Evolutionary conservation across 257 asterid species (phyloP), one percentile per base, ranked within the genome.

Genomic region (Eucommia ulmoides): DNA sequence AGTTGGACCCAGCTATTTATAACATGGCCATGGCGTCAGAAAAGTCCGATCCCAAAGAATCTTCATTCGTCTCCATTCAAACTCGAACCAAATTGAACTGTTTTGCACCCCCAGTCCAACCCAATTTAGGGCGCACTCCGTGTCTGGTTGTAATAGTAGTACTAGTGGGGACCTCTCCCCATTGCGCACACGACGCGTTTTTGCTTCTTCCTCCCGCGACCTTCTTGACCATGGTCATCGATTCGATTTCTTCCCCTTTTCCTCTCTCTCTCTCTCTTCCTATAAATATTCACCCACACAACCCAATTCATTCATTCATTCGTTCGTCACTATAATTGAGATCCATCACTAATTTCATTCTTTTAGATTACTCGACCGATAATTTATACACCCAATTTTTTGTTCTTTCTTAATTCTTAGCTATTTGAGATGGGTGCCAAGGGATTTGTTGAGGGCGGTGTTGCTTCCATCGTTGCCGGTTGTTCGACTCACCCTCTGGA

Each of bases 401-500:
- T 4, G 3, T 2, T 35, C 15, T 10, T 2, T 35, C 15, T 2
- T 9, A 2, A 4, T 18, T 10, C 44, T 4, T 0, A 12, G 16
- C n/a, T 10, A 35, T 35, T 9, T 10, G 11, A 10, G 11, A 66
- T 71, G 75, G 79, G 79, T 46, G 45, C 56, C 33, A 80, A 80
- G 53, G 77, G 79, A 21, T 80, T 80, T 57, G 70, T 41, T 1
- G 85, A 80, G 65, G 91, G 91, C 12, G 91, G 91, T 1, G 20
- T 74, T 17, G 82, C 91, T 41, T 77, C 83, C 7, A 69, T 77
- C 45, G 79, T 80, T 4, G 89, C 91, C 17, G 91, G 91, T 2
- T 80, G 91, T 63, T 48, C 60, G 23, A 77, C 89, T 1, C 89
- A 80, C 58, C 89, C 84, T 0, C 50, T 80, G 3, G 85, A 80